Conservation (phyloP, 495 filamentous ascomycete genomes). For the Extremus antarcticus region DNA sequence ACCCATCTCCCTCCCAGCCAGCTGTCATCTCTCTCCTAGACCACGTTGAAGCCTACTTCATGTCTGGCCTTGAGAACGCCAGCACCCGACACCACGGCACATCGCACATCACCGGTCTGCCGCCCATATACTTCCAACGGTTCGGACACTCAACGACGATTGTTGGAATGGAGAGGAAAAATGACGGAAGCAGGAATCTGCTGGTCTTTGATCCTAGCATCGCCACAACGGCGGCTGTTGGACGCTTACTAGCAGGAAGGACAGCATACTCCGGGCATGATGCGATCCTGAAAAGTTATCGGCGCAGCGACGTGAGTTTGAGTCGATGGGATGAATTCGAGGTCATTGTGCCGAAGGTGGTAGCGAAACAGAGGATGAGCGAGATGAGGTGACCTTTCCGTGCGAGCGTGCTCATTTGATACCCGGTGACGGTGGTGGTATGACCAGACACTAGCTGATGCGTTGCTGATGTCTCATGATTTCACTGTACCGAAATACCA, state of each 20-base stretch:
- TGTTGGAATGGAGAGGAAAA: conserved; percentile 65
- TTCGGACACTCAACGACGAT: conserved; percentile 88
- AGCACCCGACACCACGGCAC: conserved; percentile 2
- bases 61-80: conserved; percentile 29
- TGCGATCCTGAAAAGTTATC: conserved; percentile 56
- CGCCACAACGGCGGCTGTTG: conserved; percentile 53
- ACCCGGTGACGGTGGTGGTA: too few relatives aligned
- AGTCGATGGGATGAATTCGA: conserved; percentile 67
- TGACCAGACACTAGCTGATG: too few relatives aligned
- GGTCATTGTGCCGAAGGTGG: conserved; percentile 34
- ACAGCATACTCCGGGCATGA: conserved; percentile 40
- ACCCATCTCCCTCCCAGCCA: conserved; percentile 21
- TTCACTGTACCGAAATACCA: too few relatives aligned
- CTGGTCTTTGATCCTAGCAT: conserved; percentile 88
- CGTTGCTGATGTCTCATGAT: too few relatives aligned
- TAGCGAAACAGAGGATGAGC: not conserved
- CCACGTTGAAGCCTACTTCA: conserved; percentile 66
- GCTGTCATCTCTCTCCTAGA: conserved; percentile 51
- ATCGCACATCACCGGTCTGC: conserved; percentile 47
- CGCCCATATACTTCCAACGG: conserved; percentile 89
- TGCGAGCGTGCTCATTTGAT: too few relatives aligned
- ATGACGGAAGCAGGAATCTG: conserved; percentile 55
- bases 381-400: too few relatives aligned
- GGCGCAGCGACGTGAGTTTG: conserved; percentile 55
- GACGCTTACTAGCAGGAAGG: conserved; percentile 15